phyloP scores from a whole-genome alignment of 1,139 yeast species.

The Blastobotrys niveus region DNA sequence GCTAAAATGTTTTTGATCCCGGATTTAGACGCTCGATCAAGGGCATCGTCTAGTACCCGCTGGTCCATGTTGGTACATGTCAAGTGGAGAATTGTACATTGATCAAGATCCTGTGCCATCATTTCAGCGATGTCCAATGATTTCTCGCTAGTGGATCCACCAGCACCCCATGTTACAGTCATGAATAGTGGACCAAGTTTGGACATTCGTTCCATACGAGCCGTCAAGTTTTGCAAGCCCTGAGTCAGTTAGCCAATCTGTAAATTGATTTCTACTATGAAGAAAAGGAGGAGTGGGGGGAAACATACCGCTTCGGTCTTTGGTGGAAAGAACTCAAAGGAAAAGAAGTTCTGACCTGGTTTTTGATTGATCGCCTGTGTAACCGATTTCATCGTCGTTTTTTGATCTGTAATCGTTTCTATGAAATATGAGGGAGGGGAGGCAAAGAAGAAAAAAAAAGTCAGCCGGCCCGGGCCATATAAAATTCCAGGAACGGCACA shows the following conservation, averaged over 20 bases:
- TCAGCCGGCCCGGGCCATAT: no score
- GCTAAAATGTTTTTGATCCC: slow-evolving; percentile 90
- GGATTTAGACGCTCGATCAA: slow-evolving; percentile 58
- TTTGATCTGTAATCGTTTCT: not conserved
- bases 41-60: slow-evolving; percentile 70
- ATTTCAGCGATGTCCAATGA: slow-evolving; percentile 77
- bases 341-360: slow-evolving; percentile 52
- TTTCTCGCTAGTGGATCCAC: slow-evolving; percentile 87
- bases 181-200: slow-evolving; percentile 82
- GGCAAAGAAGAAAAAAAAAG: not conserved
- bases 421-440: not conserved
- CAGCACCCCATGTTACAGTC: slow-evolving; percentile 98
- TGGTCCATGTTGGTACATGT: slow-evolving; percentile 93
- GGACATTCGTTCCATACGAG: slow-evolving; percentile 84
- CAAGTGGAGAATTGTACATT: slow-evolving; percentile 87
- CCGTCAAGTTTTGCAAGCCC: slow-evolving; percentile 77
- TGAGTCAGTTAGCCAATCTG: slow-evolving; percentile 16
- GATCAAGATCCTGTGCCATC: slow-evolving; percentile 65
- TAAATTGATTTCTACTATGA: no score
- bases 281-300: not conserved
- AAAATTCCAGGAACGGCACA: no score
- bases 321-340: slow-evolving; percentile 96
- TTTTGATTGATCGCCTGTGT: slow-evolving; percentile 44
- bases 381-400: slow-evolving; percentile 5
- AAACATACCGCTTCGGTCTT: slow-evolving; percentile 63